Conservation (phyloP, 768 basidiomycete genomes). For the Mycena chlorophos region DNA sequence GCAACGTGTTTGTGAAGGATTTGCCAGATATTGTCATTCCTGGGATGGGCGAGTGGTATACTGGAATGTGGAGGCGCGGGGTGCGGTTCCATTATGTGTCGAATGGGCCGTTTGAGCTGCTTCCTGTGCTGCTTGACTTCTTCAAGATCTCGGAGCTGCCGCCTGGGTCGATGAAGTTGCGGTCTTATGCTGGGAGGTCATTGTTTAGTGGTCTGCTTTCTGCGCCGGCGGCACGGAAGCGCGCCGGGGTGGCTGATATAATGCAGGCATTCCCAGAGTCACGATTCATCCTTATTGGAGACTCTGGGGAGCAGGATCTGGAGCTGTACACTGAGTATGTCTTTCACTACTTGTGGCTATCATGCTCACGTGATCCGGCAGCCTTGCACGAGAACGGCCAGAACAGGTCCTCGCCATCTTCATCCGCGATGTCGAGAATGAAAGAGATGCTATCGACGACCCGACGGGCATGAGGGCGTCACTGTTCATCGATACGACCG, state of each 20-base stretch:
- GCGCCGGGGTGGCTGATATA: conserved; percentile 74
- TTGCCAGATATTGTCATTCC: conserved; percentile 75
- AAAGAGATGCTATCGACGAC: conserved; percentile 51
- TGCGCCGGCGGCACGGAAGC: conserved; percentile 82
- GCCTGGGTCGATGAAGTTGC: conserved; percentile 73
- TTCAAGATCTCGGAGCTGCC: conserved; percentile 70
- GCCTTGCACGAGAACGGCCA: conserved; percentile 67
- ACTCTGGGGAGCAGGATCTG: conserved; percentile 93
- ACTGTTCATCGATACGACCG: background rate
- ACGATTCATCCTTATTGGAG: conserved; percentile 83
- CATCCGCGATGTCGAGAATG: conserved; percentile 69
- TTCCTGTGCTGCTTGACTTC: conserved; percentile 78
- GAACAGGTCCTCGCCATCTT: conserved; percentile 76
- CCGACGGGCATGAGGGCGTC: conserved; percentile 54
- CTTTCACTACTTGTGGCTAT: background rate
- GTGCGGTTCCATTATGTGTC: conserved; percentile 92
- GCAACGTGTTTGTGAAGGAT: conserved; percentile 90
- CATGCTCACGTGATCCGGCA: conserved; percentile 20
- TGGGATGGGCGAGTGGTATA: conserved; percentile 83
- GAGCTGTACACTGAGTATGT: conserved; percentile 80
- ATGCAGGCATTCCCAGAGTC: conserved; percentile 73
- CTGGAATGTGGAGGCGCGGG: conserved; percentile 63
- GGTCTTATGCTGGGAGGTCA: conserved; percentile 82
- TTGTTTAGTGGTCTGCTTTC: conserved; percentile 82
- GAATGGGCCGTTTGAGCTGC: conserved; percentile 84